Conservation (phyloP, 257 asterid genomes). For the Solanum piurae region DNA sequence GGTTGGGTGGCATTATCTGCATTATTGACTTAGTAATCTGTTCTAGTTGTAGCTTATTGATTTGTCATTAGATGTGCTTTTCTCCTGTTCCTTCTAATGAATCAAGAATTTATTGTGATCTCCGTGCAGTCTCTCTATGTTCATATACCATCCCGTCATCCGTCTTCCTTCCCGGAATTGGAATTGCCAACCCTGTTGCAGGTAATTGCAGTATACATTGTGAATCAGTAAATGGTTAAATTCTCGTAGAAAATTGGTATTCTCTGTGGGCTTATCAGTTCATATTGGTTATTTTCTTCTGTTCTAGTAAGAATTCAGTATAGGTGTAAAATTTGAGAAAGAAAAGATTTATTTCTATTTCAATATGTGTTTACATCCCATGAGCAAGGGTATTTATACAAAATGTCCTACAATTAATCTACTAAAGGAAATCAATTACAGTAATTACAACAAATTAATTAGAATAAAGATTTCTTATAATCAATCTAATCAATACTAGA, state of each 20-base stretch:
- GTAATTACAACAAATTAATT: background rate
- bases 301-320: background rate
- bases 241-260: background rate
- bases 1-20: background rate
- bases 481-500: background rate
- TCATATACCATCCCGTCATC: constrained; percentile 89
- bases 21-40: background rate
- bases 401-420: background rate
- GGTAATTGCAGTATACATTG: constrained; percentile 25
- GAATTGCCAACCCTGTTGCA: constrained; percentile 92
- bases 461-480: background rate
- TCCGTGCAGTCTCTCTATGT: constrained; percentile 80
- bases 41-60: background rate
- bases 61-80: background rate
- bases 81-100: background rate
- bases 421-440: background rate
- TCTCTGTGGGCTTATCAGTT: background rate
- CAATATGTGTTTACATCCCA: background rate
- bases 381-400: background rate
- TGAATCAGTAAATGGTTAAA: background rate
- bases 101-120: background rate
- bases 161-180: constrained; percentile 83
- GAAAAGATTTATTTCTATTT: background rate
- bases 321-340: background rate
- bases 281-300: background rate